Base-by-base conservation (phyloP, 2,329 filamentous ascomycete species). In the Pseudogymnoascus sp. region DNA sequence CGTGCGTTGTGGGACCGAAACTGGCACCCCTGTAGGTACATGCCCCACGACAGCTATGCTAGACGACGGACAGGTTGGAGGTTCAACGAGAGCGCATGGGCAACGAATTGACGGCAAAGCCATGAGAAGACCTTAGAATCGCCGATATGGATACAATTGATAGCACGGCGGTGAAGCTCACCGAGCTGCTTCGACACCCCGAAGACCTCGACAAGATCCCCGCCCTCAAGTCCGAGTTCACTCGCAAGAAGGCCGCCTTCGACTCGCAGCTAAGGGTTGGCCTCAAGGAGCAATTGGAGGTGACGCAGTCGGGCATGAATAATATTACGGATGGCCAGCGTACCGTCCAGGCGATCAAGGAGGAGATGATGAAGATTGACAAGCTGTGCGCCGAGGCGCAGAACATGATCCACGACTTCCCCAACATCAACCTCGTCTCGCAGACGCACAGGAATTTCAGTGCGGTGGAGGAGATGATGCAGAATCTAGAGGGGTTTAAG, bases 321-420 rank as follows among this genome's bases (percentile, higher is more conserved):
- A 89, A 89, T 65, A 87, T 99, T 66, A 86, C 85, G 47, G 92
- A 97, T 72, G 92, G 92, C 61, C 92, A 97, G 75, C 89, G 92
- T 74, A 90, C 90, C 64, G 90, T 99, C 36, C 88, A 90, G 72
- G 85, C 89, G 69, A 97, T 97, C 76, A 96, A 96, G 75, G 93
- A 97, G 67, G 94, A 99, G 78, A 94, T 99, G 85, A 92, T 95
- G 81, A 95, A 93, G 77, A 97, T 99, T 70, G 94, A 99, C 78
- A 92, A 90, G 77, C 84, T 99, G 66, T 99, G 94, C 78, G 92
- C 92, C 65, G 95, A 99, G 76, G 92, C 92, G 60, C 93, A 97
- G 78, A 91, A 90, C 73, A 97, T 97, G 86, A 96, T 99, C 70
- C 87, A 89, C 71, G 94, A 99, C 78, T 97, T 99, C 75, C 88